Base-by-base conservation (phyloP, 371 early-diverging fungal genomes). In the Mortierella sp. region DNA sequence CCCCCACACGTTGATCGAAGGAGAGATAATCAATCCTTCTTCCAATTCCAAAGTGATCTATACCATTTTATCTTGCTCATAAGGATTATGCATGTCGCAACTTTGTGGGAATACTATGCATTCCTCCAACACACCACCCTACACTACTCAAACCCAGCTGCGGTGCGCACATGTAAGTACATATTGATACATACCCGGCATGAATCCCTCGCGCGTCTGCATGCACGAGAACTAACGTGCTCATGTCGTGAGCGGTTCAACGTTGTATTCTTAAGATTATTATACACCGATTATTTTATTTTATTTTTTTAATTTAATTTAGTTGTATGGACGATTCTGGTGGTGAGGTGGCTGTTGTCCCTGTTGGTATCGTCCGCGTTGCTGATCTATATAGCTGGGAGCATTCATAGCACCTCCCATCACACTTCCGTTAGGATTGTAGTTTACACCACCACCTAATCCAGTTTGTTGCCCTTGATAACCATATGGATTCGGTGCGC, bases 331-430 rank as follows among this genome's bases (percentile, higher is more conserved):
- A 2, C 73, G 76, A 45, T 70, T 58, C 45, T 54, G 47, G 5
- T 62, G 75, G 20, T 49, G 49, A 10, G 60, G 51, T 11, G 45
- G 59, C 32, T 58, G 68, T 35, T 43, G 58, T 22, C 51, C 68
- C 55, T 77, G 73, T 26, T 73, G 70, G 70, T 66, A 70, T 26
- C 73, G 65, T 24, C 74, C 79, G n/a, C 81, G 75, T 52, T 80
- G 81, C 63, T 80, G 81, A 49, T 80, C 69, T n/a, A 54, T 64
- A 60, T 80, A 80, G 35, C 75, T 61, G 5, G 71, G 62, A 22
- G 74, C 75, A 10, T 59, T 58, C 1, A 74, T 57, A 5, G 54
- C 68, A 39, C 72, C 64, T 54, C 80, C 80, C 12, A 69, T 60
- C 30, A 75, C 76, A 40, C 81, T 80, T 16, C 81, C 81, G 24